These are phyloP conservation scores for Rhodomyrtus tomentosa DNA, from an alignment of 345 rosid genomes.

Conservation along the genomic window DNA sequence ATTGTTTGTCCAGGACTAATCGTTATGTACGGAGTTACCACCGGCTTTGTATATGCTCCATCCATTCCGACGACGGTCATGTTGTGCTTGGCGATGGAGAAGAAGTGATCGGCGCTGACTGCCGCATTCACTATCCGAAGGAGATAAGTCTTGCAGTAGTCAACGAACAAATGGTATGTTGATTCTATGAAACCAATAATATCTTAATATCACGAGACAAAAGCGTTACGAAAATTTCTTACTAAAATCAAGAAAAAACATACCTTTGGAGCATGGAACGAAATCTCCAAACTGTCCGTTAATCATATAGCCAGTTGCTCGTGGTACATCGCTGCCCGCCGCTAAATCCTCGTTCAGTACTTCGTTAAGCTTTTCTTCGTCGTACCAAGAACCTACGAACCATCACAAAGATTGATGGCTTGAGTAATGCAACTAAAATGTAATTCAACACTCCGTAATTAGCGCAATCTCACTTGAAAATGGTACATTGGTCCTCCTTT, in stretches of 20 bases:
- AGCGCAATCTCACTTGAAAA: background rate
- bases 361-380: background rate
- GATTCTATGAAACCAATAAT: background rate
- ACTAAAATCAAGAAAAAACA: background rate
- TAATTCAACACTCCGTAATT: background rate
- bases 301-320: conserved; percentile 5
- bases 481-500: background rate
- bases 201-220: background rate
- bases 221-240: background rate
- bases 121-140: conserved; percentile 23
- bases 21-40: background rate
- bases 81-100: conserved; percentile 21
- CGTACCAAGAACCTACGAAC: conserved; percentile 17
- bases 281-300: conserved; percentile 25
- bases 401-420: conserved; percentile 17
- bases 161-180: conserved; percentile 3
- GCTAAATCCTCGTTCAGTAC: background rate
- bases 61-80: conserved; percentile 16
- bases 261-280: conserved; percentile 5
- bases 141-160: conserved; percentile 18
- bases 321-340: background rate
- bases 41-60: conserved; percentile 16
- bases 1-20: conserved; percentile 25
- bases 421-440: background rate
- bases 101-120: conserved; percentile 16